Evolutionary conservation across 345 rosid genomes (phyloP).

Genomic region (Corymbia maculata): DNA sequence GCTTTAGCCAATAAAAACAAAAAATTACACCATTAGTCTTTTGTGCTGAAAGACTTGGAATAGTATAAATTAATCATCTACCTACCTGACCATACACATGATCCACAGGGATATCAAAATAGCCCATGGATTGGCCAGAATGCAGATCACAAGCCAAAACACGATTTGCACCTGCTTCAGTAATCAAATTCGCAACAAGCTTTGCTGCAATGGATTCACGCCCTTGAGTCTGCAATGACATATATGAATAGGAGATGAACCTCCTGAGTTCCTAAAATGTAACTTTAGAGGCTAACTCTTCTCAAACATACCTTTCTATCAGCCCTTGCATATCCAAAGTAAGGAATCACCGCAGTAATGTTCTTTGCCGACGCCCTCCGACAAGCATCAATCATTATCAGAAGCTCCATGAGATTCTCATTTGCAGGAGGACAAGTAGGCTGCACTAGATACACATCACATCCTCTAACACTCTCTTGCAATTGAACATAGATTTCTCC

Average conservation of each 20-base stretch:
- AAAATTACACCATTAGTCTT: neutral
- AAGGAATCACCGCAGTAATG: slow-evolving; percentile 91
- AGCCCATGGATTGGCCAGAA: slow-evolving; percentile 98
- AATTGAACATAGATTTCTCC: slow-evolving; percentile 96
- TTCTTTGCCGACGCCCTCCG: slow-evolving; percentile 91
- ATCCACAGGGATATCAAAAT: slow-evolving; percentile 96
- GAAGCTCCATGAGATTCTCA: slow-evolving; percentile 97
- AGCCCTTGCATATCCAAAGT: slow-evolving; percentile 97
- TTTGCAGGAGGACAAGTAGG: slow-evolving; percentile 98
- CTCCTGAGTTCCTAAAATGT: neutral
- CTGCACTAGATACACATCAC: slow-evolving; percentile 93
- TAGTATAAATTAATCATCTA: neutral
- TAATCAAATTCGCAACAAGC: slow-evolving; percentile 89
- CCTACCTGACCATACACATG: slow-evolving; percentile 93
- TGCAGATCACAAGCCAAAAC: slow-evolving; percentile 99
- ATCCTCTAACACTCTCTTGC: slow-evolving; percentile 98
- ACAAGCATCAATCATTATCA: slow-evolving; percentile 95
- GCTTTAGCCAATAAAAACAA: neutral
- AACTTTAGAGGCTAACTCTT: neutral
- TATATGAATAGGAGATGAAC: neutral
- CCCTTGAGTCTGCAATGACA: slow-evolving; percentile 80
- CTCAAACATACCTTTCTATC: slow-evolving; percentile 66
- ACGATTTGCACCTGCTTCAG: slow-evolving; percentile 96
- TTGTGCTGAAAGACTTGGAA: neutral
- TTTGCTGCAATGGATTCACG: slow-evolving; percentile 97